Conservation (phyloP, 169 alveolate genomes). For the Plasmodium yoelii region DNA sequence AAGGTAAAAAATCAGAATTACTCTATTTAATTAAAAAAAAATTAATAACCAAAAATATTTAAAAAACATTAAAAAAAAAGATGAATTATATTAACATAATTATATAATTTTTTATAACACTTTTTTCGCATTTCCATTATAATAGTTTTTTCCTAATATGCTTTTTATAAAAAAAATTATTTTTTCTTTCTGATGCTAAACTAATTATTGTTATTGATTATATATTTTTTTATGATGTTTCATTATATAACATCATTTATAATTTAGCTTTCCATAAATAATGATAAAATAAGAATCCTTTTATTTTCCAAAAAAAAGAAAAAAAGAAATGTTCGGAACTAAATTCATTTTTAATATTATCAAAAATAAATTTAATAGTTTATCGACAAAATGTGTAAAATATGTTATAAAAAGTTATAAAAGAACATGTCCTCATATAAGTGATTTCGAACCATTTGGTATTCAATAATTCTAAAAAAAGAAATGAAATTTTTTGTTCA, state of each 20-base stretch:
- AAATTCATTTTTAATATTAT: constrained; percentile 50
- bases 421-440: constrained; percentile 76
- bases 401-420: constrained; percentile 67
- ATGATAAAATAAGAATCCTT: too few species aligned
- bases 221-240: neutral
- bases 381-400: constrained; percentile 53
- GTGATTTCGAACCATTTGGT: constrained; percentile 78
- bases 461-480: constrained; percentile 5
- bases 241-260: neutral
- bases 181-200: neutral
- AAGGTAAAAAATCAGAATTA: constrained; percentile 21
- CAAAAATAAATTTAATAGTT: constrained; percentile 51
- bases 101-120: neutral
- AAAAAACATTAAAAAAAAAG: neutral
- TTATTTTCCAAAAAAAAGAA: neutral
- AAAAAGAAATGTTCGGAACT: constrained; percentile 66
- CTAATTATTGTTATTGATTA: neutral
- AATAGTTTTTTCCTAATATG: constrained; percentile 4
- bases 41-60: neutral
- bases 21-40: constrained; percentile 21
- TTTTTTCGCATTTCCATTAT: neutral
- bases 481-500: neutral
- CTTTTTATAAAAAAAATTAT: neutral
- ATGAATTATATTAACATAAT: neutral
- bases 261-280: neutral